These are phyloP conservation scores for Parascedosporium putredinis DNA, from an alignment of 2,329 filamentous ascomycete genomes.

Conservation along the genomic window DNA sequence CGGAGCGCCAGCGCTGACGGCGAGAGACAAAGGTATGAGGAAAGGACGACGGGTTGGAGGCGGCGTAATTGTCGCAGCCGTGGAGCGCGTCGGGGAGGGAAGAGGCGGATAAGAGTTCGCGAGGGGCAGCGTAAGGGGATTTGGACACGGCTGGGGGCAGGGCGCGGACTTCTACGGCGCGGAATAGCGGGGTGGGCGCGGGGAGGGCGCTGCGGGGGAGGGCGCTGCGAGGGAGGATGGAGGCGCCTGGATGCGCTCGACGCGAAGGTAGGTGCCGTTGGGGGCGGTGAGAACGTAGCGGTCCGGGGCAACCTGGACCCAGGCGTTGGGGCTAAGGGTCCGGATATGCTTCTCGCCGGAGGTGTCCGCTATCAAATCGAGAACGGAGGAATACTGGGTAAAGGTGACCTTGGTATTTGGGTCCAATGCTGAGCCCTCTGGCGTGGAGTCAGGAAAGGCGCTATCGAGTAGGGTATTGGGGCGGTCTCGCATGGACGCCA, in stretches of 20 bases:
- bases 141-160: slow-evolving; percentile 33
- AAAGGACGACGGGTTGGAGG: slow-evolving; percentile 39
- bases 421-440: slow-evolving; percentile 5
- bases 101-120: slow-evolving; percentile 52
- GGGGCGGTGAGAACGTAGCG: slow-evolving; percentile 62
- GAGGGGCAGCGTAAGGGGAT: slow-evolving; percentile 57
- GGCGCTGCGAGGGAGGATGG: not conserved
- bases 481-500: slow-evolving; percentile 35
- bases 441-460: slow-evolving; percentile 6
- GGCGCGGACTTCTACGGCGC: slow-evolving; percentile 37
- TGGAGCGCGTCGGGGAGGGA: slow-evolving; percentile 69
- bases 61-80: slow-evolving; percentile 73
- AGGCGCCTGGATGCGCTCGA: slow-evolving; percentile 30
- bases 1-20: slow-evolving; percentile 58
- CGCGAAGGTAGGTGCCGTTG: slow-evolving; percentile 49
- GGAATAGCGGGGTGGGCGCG: slow-evolving; percentile 22
- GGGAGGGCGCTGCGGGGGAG: slow-evolving; percentile 12
- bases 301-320: slow-evolving; percentile 67
- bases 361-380: slow-evolving; percentile 77
- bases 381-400: slow-evolving; percentile 84
- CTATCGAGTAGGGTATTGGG: slow-evolving; percentile 8
- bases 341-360: slow-evolving; percentile 71
- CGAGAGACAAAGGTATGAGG: slow-evolving; percentile 56
- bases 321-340: slow-evolving; percentile 62
- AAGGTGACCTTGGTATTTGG: slow-evolving; percentile 52